These are phyloP conservation scores for Fusarium piperis DNA, from an alignment of 2,329 filamentous ascomycete species.

Conservation along the genomic window DNA sequence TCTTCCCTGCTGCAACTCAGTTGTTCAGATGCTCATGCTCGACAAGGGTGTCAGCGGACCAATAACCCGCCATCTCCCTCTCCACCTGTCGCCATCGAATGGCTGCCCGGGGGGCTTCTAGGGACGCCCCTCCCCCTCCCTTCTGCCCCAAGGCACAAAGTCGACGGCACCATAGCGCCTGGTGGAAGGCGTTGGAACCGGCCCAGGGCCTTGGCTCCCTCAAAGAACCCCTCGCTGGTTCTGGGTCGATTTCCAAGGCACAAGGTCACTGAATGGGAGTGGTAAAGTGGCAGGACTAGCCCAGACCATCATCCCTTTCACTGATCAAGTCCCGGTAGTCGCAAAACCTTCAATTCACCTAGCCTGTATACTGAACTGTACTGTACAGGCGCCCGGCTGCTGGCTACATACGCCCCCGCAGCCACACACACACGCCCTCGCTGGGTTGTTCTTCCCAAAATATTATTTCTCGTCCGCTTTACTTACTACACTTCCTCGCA, in stretches of 20 bases:
- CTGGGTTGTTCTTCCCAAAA: conserved; percentile 49
- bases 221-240: conserved; percentile 28
- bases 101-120: conserved; percentile 22
- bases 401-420: conserved; percentile 43
- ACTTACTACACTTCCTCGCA: conserved; percentile 40
- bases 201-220: conserved; percentile 39
- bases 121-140: conserved; percentile 3
- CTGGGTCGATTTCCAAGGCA: conserved; percentile 35
- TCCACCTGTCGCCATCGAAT: conserved; percentile 37
- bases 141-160: conserved; percentile 5
- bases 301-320: conserved; percentile 35
- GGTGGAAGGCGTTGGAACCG: conserved; percentile 44
- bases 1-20: conserved; percentile 39
- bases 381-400: conserved; percentile 20
- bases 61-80: conserved; percentile 31
- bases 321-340: conserved; percentile 43
- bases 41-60: conserved; percentile 31
- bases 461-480: conserved; percentile 52
- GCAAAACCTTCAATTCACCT: conserved; percentile 46
- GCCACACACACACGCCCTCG: conserved; percentile 45
- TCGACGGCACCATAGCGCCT: conserved; percentile 30
- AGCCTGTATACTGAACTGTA: conserved; percentile 30
- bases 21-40: conserved; percentile 38
- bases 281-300: conserved; percentile 15
- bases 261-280: conserved; percentile 25